Evolutionary conservation across 2,329 filamentous ascomycete genomes (phyloP).

Genomic region (Verticillium klebahnii): DNA sequence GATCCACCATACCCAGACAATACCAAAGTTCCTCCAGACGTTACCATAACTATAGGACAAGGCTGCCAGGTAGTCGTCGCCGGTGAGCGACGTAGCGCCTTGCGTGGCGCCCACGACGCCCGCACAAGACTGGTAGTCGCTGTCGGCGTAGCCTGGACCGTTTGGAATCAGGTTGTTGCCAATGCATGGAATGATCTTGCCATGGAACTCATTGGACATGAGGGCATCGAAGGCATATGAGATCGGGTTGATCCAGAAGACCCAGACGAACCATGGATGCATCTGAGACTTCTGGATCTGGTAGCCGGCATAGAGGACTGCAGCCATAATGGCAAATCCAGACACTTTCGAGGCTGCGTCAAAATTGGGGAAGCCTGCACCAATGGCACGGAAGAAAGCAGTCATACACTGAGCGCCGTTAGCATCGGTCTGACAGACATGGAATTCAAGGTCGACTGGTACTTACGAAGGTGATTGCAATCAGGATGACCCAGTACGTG

Average conservation of each 20-base stretch:
- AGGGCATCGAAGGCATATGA: constrained; percentile 67
- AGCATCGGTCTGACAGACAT: not conserved
- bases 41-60: constrained; percentile 48
- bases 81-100: constrained; percentile 45
- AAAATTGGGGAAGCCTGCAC: constrained; percentile 51
- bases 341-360: constrained; percentile 56
- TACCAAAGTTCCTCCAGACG: constrained; percentile 58
- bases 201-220: constrained; percentile 67
- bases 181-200: constrained; percentile 46
- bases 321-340: constrained; percentile 42
- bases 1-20: constrained; percentile 59
- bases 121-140: constrained; percentile 45
- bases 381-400: constrained; percentile 51
- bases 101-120: constrained; percentile 50
- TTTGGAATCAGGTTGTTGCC: constrained; percentile 45
- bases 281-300: constrained; percentile 57
- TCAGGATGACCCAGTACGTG: constrained; percentile 53
- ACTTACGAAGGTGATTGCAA: constrained; percentile 44
- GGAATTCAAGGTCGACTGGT: constrained; percentile 8
- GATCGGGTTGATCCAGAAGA: constrained; percentile 63
- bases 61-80: constrained; percentile 53
- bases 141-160: constrained; percentile 41
- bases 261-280: constrained; percentile 60
- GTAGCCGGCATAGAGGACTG: constrained; percentile 61
- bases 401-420: constrained; percentile 43